Conservation (phyloP, 768 basidiomycete genomes). For the Boletus barrowsii region DNA sequence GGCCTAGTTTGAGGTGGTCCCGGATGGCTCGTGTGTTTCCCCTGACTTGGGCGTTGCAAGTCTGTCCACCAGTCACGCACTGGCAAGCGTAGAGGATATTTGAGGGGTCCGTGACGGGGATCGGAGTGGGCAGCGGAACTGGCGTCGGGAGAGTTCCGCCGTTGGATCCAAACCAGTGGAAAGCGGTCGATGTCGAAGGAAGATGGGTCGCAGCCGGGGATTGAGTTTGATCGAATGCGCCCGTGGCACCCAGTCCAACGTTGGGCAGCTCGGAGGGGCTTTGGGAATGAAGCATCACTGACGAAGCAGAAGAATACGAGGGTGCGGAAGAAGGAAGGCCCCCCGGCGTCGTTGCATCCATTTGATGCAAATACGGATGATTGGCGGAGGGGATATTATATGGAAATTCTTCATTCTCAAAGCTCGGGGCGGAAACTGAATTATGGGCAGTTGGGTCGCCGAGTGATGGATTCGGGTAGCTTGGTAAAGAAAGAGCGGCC, state of each 20-base stretch:
- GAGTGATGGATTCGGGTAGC: background rate
- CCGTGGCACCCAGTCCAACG: background rate
- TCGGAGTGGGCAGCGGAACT: background rate
- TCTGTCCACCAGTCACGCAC: background rate
- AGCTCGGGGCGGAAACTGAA: background rate
- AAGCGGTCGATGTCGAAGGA: background rate
- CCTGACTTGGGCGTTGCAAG: conserved; percentile 3
- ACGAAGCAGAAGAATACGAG: background rate
- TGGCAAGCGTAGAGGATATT: background rate
- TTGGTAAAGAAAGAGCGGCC: background rate
- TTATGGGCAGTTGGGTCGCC: background rate
- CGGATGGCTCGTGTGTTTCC: conserved; percentile 11
- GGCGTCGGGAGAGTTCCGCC: background rate
- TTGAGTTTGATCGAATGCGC: background rate
- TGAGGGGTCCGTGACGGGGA: background rate
- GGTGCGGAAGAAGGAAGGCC: background rate
- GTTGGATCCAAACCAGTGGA: background rate
- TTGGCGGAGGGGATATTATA: background rate
- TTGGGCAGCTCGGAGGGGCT: background rate
- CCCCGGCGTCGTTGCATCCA: background rate
- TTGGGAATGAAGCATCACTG: background rate
- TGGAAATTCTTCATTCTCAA: background rate
- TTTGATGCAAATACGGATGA: background rate
- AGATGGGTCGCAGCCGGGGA: background rate
- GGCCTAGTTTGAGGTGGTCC: conserved; percentile 11